phyloP scores from a whole-genome alignment of 371 early-diverging fungal genomes.

The Funneliformis caledonium region DNA sequence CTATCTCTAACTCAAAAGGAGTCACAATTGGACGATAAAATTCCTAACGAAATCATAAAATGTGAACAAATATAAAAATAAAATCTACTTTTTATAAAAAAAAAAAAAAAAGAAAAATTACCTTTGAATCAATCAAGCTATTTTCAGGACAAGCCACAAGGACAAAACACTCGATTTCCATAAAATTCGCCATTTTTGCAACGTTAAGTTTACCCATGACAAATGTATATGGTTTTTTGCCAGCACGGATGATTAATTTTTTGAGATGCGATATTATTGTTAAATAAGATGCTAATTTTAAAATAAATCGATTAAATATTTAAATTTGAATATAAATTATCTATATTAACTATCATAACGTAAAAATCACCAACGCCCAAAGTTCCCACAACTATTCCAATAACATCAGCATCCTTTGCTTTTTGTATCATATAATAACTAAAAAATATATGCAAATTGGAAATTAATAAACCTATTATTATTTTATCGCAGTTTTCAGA shows the following conservation, averaged over 20 bases:
- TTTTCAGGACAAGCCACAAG: slow-evolving; percentile 95
- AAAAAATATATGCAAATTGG: neutral
- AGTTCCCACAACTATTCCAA: slow-evolving; percentile 97
- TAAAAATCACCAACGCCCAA: slow-evolving; percentile 80
- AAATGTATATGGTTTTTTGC: slow-evolving; percentile 88
- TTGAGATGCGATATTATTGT: slow-evolving; percentile 81
- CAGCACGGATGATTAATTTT: slow-evolving; percentile 69
- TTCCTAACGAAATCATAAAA: slow-evolving; percentile 54
- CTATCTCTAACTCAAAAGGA: slow-evolving; percentile 88
- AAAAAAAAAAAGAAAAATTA: slow-evolving; percentile 35
- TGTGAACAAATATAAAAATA: neutral
- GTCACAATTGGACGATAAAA: slow-evolving; percentile 92
- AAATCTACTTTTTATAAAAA: neutral
- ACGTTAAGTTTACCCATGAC: slow-evolving; percentile 95
- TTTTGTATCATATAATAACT: slow-evolving; percentile 84
- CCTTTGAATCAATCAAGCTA: slow-evolving; percentile 87
- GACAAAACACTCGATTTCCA: slow-evolving; percentile 91
- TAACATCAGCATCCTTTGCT: slow-evolving; percentile 89
- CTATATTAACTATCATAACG: neutral
- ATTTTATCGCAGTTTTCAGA: too few relatives aligned
- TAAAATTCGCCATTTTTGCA: slow-evolving; percentile 94
- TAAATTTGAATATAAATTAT: neutral
- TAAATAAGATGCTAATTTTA: slow-evolving; percentile 74
- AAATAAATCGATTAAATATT: neutral
- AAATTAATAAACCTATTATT: too few relatives aligned